A percentile compares a stretch with the other conserved stretches of the same genome.
These are phyloP conservation scores for Platismatia glauca DNA, from an alignment of 495 filamentous ascomycete species.

Conservation along the genomic window DNA sequence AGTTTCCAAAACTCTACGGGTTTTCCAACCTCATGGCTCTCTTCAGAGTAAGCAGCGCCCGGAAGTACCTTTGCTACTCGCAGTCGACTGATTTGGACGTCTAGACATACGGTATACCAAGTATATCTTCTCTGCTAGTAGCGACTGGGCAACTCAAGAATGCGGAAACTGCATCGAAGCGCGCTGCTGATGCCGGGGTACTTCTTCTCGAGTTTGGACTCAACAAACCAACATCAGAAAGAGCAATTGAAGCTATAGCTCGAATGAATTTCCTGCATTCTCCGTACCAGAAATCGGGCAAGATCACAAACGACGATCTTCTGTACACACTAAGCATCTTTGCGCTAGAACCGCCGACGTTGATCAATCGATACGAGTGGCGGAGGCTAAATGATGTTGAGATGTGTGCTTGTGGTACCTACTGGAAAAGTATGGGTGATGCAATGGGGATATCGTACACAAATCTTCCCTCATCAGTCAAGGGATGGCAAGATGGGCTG, in stretches of 20 bases:
- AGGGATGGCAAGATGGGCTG: conserved; percentile 48
- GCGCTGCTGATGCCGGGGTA: conserved; percentile 30
- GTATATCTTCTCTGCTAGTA: conserved; percentile 29
- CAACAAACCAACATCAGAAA: conserved; percentile 22
- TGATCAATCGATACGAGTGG: conserved; percentile 52
- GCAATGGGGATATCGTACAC: conserved; percentile 38
- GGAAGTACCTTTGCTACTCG: background rate
- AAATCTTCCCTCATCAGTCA: background rate
- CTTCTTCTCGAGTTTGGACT: conserved; percentile 28
- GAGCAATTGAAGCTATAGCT: conserved; percentile 43
- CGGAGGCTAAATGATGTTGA: conserved; percentile 52
- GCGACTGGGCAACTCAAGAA: conserved; percentile 28
- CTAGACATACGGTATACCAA: conserved; percentile 33
- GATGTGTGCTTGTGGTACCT: conserved; percentile 50
- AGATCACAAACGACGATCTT: conserved; percentile 54
- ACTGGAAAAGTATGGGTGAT: conserved; percentile 56
- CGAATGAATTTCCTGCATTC: conserved; percentile 58
- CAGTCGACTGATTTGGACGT: background rate
- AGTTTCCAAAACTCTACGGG: conserved; percentile 25
- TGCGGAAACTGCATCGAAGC: conserved; percentile 26
- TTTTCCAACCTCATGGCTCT: conserved; percentile 23
- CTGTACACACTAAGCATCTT: conserved; percentile 59
- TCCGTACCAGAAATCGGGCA: conserved; percentile 45
- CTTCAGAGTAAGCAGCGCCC: conserved; percentile 18
- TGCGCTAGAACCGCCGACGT: conserved; percentile 46